phyloP scores from a whole-genome alignment of 495 filamentous ascomycete genomes.

The Trichoderma parareesei region DNA sequence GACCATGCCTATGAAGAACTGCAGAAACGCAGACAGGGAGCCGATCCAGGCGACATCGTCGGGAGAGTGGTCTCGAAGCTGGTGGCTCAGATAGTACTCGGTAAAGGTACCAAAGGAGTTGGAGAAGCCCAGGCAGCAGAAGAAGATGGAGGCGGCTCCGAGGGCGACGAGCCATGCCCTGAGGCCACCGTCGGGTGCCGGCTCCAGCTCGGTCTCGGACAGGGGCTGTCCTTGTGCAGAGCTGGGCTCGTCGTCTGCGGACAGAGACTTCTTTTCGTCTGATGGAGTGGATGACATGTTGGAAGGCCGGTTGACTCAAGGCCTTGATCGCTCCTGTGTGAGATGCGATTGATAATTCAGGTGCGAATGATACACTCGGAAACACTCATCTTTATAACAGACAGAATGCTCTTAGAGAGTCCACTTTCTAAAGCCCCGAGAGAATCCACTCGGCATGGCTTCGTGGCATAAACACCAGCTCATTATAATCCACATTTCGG shows the following conservation, averaged over 20 bases:
- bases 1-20: slow-evolving; percentile 38
- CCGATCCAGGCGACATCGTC: slow-evolving; percentile 56
- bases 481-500: background rate
- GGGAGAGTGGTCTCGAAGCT: slow-evolving; percentile 36
- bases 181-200: slow-evolving; percentile 26
- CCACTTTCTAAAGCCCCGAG: too few relatives aligned
- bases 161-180: slow-evolving; percentile 27
- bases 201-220: background rate
- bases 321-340: background rate
- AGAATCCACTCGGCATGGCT: background rate
- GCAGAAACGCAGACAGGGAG: slow-evolving; percentile 40
- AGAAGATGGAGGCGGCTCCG: slow-evolving; percentile 29
- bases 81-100: slow-evolving; percentile 48
- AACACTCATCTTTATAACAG: background rate
- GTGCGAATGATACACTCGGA: background rate
- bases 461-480: background rate
- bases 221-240: background rate
- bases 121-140: slow-evolving; percentile 51
- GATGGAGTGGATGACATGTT: background rate
- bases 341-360: background rate
- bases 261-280: background rate
- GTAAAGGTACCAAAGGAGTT: slow-evolving; percentile 59
- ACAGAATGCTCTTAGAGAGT: too few relatives aligned
- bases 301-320: background rate
- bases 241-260: background rate